Evolutionary conservation across 768 basidiomycete species (phyloP), one percentile per base, ranked within the genome.

Genomic region (Pisolithus albus): DNA sequence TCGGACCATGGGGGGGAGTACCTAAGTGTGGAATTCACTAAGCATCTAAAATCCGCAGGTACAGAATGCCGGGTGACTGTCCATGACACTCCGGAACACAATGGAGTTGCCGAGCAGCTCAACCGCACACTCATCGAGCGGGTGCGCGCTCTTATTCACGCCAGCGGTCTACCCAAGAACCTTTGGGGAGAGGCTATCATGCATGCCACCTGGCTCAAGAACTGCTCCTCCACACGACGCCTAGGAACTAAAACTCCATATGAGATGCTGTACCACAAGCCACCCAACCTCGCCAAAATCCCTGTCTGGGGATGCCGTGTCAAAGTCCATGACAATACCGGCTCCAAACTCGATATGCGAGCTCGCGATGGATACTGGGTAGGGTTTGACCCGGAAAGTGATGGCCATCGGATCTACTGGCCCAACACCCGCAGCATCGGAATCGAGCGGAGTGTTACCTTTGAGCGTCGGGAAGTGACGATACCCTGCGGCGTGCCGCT

Each of bases 11-110:
- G 53, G 2, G 49, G 53, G 18, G 70, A 80, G 48, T 78, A 74
- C 44, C 52, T 67, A 13, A 67, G 65, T 15, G 60, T 18, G 10
- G 46, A 47, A 13, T 36, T 36, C 16, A 7, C 46, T 4, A 36
- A 36, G 2, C 11, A 45, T 16, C 15, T 45, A 7, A 28, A 32
- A 5, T 28, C 13, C 9, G 21, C 13, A 21, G 46, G 34, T 4
- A 34, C 46, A 16, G 46, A 66, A 1, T 63, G 65, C 7, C 68
- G 71, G 43, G 57, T 70, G 1, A 77, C 72, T 1, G 60, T 70
- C 0, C 72, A 74, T 18, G 65, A 79, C 52, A 74, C 71, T 0
- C 75, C 71, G 0, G 60, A 72, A 47, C 65, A 77, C 38, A 79
- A 78, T 50, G 73, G 77, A 0, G 55, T 77, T 11, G 69, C 75